These are phyloP conservation scores for Apium graveolens DNA, from an alignment of 129 eudicot genomes.

Conservation along the genomic window DNA sequence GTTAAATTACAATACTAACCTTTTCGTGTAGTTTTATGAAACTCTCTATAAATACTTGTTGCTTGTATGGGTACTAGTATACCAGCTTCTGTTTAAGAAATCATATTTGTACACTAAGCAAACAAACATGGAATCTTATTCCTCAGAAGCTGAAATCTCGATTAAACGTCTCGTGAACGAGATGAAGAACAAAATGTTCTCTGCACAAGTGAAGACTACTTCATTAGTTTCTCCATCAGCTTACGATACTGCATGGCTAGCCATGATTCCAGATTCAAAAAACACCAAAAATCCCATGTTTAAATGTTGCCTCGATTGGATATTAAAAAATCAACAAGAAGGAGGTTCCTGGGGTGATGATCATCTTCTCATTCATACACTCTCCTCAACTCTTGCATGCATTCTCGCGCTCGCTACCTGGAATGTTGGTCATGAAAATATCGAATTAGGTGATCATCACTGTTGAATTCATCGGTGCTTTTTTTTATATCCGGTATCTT, in stretches of 20 bases:
- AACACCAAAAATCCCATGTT: conserved; percentile 26
- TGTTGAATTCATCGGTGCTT: no score
- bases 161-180: conserved; percentile 26
- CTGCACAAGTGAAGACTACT: neutral
- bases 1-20: neutral
- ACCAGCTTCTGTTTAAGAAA: neutral
- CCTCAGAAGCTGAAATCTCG: conserved; percentile 9
- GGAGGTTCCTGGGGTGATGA: conserved; percentile 49
- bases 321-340: conserved; percentile 36
- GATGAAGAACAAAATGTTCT: conserved; percentile 35
- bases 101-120: neutral
- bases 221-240: conserved; percentile 44
- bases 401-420: conserved; percentile 38
- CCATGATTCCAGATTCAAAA: conserved; percentile 34
- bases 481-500: no score
- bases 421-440: conserved; percentile 23
- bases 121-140: neutral
- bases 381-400: conserved; percentile 48
- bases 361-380: conserved; percentile 35
- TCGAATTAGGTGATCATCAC: conserved; percentile 27
- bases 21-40: no score
- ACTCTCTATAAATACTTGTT: neutral
- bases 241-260: conserved; percentile 63
- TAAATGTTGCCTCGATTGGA: conserved; percentile 38
- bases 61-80: no score